Conservation (phyloP, 2,329 filamentous ascomycete species). For the Nemania serpens region DNA sequence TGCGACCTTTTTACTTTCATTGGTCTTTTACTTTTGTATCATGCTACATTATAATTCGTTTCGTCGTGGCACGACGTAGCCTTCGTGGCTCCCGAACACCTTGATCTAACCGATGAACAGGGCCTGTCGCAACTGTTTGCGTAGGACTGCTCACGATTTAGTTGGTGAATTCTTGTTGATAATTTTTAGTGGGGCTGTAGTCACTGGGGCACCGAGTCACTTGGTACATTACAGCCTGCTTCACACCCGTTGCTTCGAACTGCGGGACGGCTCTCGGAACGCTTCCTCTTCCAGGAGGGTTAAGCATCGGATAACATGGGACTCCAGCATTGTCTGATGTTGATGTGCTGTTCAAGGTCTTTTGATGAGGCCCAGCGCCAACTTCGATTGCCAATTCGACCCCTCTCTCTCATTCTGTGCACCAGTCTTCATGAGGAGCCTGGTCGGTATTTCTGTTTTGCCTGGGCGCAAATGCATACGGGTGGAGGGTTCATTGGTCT, state of each 20-base stretch:
- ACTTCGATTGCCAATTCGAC: slow-evolving; percentile 31
- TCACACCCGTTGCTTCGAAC: slow-evolving; percentile 12
- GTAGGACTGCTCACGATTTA: slow-evolving; percentile 27
- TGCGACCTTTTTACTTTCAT: slow-evolving; percentile 35
- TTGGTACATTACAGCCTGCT: slow-evolving; percentile 7
- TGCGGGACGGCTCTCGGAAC: slow-evolving; percentile 3
- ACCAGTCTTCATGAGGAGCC: slow-evolving; percentile 32
- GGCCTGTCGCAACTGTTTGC: slow-evolving; percentile 15
- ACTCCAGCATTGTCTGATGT: slow-evolving; percentile 17
- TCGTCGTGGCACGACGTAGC: slow-evolving; percentile 24
- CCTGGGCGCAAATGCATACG: slow-evolving; percentile 25
- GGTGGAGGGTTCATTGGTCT: slow-evolving; percentile 27
- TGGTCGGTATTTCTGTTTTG: slow-evolving; percentile 32
- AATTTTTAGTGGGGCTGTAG: slow-evolving; percentile 37
- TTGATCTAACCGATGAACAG: slow-evolving; percentile 17
- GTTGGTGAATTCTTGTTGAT: slow-evolving; percentile 40
- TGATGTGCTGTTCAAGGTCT: slow-evolving; percentile 15
- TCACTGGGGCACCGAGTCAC: background rate
- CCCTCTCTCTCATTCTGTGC: slow-evolving; percentile 33
- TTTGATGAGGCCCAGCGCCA: background rate
- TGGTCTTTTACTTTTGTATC: slow-evolving; percentile 30
- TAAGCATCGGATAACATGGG: slow-evolving; percentile 5
- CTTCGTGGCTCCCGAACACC: slow-evolving; percentile 18
- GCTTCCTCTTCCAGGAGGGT: slow-evolving; percentile 12
- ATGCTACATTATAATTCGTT: slow-evolving; percentile 24